Conservation (phyloP, 148 eudicot genomes). For the Fagopyrum homotropicum region DNA sequence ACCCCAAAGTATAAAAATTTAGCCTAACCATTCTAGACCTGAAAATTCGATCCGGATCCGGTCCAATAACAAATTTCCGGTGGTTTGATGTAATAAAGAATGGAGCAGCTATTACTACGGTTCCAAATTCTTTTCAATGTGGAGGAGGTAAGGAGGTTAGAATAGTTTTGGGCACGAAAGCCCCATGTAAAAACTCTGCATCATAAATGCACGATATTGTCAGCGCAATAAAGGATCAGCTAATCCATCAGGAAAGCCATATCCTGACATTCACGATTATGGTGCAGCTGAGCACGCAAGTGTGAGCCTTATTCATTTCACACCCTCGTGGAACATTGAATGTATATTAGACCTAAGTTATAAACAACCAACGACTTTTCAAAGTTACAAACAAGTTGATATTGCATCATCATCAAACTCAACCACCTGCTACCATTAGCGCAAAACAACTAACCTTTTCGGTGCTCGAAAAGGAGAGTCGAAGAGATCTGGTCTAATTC, state of each 20-base stretch:
- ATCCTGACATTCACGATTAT: not conserved
- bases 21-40: no score
- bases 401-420: not conserved
- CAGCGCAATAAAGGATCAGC: not conserved
- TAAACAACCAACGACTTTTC: not conserved
- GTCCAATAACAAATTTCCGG: no score
- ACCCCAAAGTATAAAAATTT: no score
- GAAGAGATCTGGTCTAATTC: not conserved
- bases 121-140: no score
- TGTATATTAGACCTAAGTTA: not conserved
- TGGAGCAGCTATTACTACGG: no score
- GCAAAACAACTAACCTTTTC: not conserved
- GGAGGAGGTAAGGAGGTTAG: no score
- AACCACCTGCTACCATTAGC: not conserved
- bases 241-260: not conserved
- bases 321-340: not conserved
- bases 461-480: not conserved
- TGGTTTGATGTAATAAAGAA: no score
- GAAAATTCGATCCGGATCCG: no score
- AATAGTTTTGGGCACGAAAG: no score
- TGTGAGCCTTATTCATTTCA: no score
- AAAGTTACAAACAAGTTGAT: not conserved
- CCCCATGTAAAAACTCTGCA: no score
- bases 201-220: not conserved
- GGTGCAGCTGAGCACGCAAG: not conserved